These are phyloP conservation scores for Thermochaetoides dissita DNA, from an alignment of 2,329 filamentous ascomycete genomes.

Conservation along the genomic window DNA sequence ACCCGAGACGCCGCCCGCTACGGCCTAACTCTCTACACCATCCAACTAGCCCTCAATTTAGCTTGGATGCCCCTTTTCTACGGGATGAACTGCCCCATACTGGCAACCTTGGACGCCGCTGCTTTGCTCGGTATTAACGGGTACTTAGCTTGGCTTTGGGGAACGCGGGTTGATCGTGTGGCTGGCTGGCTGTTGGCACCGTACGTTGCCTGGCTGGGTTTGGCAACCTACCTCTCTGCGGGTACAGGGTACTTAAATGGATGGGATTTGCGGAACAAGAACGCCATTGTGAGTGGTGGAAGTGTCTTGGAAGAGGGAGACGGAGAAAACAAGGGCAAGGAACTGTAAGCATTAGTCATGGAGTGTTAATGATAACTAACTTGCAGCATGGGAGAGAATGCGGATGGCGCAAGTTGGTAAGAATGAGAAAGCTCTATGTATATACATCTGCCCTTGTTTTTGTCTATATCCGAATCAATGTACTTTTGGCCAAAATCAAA, in stretches of 20 bases:
- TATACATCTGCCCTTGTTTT: too few relatives aligned
- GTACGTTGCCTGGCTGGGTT: conserved; percentile 75
- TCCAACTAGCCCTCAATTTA: conserved; percentile 75
- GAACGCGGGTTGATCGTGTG: conserved; percentile 49
- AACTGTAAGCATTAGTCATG: not conserved
- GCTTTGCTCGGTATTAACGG: conserved; percentile 57
- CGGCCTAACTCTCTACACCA: conserved; percentile 67
- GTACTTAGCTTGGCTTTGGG: conserved; percentile 66
- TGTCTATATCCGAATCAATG: too few relatives aligned
- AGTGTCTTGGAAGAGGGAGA: conserved; percentile 16
- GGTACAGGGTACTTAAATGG: conserved; percentile 54
- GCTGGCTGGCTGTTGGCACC: conserved; percentile 65
- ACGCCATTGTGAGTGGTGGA: conserved; percentile 1
- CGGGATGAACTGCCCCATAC: conserved; percentile 54
- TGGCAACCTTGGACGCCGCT: conserved; percentile 63
- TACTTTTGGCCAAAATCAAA: too few relatives aligned
- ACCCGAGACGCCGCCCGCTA: conserved; percentile 47
- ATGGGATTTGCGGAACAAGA: conserved; percentile 39
- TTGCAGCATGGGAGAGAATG: too few relatives aligned
- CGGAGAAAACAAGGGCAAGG: conserved; percentile 1
- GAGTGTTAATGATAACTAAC: too few relatives aligned
- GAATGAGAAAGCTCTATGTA: too few relatives aligned
- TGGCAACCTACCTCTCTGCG: conserved; percentile 72
- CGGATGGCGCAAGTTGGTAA: too few relatives aligned
- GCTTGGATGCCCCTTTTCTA: conserved; percentile 93